Evolutionary conservation across 1,284 basidiomycete genomes (phyloP), one percentile per base, ranked within the genome.

Genomic region (Trametes pubescens): DNA sequence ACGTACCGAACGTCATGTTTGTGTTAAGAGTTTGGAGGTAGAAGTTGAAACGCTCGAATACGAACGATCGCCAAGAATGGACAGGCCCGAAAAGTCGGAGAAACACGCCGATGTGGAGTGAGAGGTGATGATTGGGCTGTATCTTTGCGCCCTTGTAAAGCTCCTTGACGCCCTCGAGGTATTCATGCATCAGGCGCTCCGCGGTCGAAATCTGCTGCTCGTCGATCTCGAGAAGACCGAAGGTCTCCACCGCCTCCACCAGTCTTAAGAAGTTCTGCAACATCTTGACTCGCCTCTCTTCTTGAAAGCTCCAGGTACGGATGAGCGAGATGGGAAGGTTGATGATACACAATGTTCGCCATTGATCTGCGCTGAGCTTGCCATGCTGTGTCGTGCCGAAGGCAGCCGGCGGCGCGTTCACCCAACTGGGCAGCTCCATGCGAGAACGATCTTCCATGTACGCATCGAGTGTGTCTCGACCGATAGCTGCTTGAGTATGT

Each of bases 41-140:
- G 40, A 43, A 43, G 18, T 43, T 81, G 26, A 75, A 70, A 0
- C 69, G 61, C 44, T 81, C 72, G 26, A 75, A 80, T 0, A 70
- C 70, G 6, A 74, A 77, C 0, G 73, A 69, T 54, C 77, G 70
- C 66, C 74, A 75, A 0, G 75, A 68, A 62, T 80, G 77, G 2
- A 74, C 72, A 3, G 79, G 80, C 2, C 79, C 75, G 57, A 78
- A 80, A 1, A 67, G 59, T 0, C 60, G 16, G 0, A 79, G 62
- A 47, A 74, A 71, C 9, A 75, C 69, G 2, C 68, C 71, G 9
- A 79, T 71, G 44, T 81, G 80, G 13, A 78, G 62, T 0, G 73
- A 57, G 2, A 70, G 65, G 54, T 81, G 79, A 21, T 79, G 76
- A 35, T 70, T 73, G 11, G 76, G 75, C 35, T 64, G 58, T 7